phyloP scores from a whole-genome alignment of 164 flowering plant genomes.

The Buxus sempervirens region DNA sequence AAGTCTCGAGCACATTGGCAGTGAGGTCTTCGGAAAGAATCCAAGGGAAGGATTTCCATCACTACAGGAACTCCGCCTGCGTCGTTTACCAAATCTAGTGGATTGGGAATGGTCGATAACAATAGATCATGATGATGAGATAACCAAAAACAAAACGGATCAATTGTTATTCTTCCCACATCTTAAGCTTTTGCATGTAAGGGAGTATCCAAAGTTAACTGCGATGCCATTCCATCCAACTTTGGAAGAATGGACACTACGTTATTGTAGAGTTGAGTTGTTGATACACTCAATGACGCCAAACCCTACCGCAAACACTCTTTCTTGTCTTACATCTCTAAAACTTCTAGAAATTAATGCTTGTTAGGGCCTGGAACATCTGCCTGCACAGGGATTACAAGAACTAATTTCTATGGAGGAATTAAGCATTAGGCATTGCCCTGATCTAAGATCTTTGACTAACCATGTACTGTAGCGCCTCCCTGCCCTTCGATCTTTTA shows the following conservation, averaged over 20 bases:
- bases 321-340: not conserved
- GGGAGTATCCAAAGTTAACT: too few relatives aligned
- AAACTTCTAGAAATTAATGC: too few relatives aligned
- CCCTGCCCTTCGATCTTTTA: not conserved
- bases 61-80: conserved; percentile 6
- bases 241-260: too few relatives aligned
- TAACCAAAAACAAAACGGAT: not conserved
- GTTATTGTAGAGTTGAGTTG: too few relatives aligned
- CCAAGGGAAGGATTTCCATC: not conserved
- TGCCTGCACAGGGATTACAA: not conserved
- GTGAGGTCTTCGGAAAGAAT: not conserved
- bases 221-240: too few relatives aligned
- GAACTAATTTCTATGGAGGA: not conserved
- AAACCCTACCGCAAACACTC: too few relatives aligned
- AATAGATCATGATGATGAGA: not conserved
- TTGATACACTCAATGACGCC: too few relatives aligned
- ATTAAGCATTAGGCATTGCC: not conserved
- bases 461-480: not conserved
- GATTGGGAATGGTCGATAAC: conserved; percentile 9
- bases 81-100: conserved; percentile 9
- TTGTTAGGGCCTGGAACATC: not conserved
- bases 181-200: too few relatives aligned
- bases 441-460: not conserved
- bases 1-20: conserved; percentile 8
- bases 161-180: conserved; percentile 5